Base-by-base conservation (phyloP, 75 land plant species). In the Gnetum montanum region DNA sequence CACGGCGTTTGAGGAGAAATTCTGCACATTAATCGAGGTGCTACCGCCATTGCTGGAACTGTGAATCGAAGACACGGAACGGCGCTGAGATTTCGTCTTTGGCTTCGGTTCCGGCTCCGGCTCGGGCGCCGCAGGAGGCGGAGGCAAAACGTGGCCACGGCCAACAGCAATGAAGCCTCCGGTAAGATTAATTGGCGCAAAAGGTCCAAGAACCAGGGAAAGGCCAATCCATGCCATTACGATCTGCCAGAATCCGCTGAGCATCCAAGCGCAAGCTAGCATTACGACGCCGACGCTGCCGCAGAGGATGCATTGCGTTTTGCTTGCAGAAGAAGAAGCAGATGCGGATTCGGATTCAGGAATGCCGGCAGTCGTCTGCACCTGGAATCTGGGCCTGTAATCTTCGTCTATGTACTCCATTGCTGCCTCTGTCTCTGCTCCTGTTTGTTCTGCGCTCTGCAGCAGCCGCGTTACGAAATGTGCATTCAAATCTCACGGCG, bases 161-260 rank as follows among this genome's bases (percentile, higher is more conserved):
- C 99, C 99, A 29, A 95, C 99, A 29, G 63, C 53, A 34, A 74
- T 60, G 54, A 69, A 75, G 31, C 99, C 99, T 15, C 76, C 92
- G 61, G 99, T 95, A 62, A 73, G 43, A 26, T 73, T 63, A 19
- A 43, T 1, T 0, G 99, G 99, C 16, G 99, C 96, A 38, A 95
- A 78, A n/a, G 99, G 96, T 37, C 85, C 99, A 16, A 86, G 26
- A n/a, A 81, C 25, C 28, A 90, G 71, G 56, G 99, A 83, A 22
- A 78, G 16, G 41, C 83, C 62, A 61, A 80, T 16, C 99, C 99
- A 90, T 13, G 76, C 8, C 43, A 73, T 49, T 50, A 83, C 68
- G 53, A 77, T 20, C 55, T 53, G 55, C 55, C 12, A 53, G 22
- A 33, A 10, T 1, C 15, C 55, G 0, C 36, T 34, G 15, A 53